These are phyloP conservation scores for Begonia loranthoides DNA, from an alignment of 306 rosid genomes.

Conservation along the genomic window DNA sequence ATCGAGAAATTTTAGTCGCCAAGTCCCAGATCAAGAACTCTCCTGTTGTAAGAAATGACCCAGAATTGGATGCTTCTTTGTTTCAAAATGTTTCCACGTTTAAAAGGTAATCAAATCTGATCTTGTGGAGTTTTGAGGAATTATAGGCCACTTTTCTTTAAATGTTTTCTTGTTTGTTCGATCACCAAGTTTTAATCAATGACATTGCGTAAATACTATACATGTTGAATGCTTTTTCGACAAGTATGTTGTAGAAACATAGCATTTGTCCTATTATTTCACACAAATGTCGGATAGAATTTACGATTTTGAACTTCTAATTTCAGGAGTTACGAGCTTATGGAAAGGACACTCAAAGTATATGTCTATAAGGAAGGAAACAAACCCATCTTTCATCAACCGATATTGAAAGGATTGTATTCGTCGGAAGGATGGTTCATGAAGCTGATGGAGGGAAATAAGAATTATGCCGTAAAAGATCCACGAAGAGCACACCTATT, in stretches of 20 bases:
- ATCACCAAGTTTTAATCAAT: neutral
- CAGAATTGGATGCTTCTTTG: conserved; percentile 61
- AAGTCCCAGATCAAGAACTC: conserved; percentile 62
- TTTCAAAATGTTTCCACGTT: conserved; percentile 82
- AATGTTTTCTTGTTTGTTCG: neutral
- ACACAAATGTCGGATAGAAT: neutral
- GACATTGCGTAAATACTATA: neutral
- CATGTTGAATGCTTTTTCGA: neutral
- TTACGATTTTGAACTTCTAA: conserved; percentile 1
- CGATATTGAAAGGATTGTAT: conserved; percentile 68
- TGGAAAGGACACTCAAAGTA: conserved; percentile 73
- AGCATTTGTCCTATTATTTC: neutral
- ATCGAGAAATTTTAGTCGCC: conserved; percentile 53
- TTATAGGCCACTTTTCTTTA: too few relatives aligned
- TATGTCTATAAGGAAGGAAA: conserved; percentile 75
- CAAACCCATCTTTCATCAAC: conserved; percentile 87
- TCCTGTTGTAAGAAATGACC: conserved; percentile 31
- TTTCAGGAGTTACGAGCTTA: conserved; percentile 83
- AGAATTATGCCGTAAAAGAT: conserved; percentile 52
- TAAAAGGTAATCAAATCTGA: conserved; percentile 36
- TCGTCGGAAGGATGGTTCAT: conserved; percentile 97
- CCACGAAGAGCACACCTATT: conserved; percentile 84
- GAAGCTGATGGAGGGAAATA: conserved; percentile 83
- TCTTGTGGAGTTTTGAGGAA: neutral
- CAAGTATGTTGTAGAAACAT: neutral